Percentiles rank a stretch among this genome's conserved stretches.
These are phyloP conservation scores for Hypoxylon sp. DNA, from an alignment of 2,329 filamentous ascomycete species.

Conservation along the genomic window DNA sequence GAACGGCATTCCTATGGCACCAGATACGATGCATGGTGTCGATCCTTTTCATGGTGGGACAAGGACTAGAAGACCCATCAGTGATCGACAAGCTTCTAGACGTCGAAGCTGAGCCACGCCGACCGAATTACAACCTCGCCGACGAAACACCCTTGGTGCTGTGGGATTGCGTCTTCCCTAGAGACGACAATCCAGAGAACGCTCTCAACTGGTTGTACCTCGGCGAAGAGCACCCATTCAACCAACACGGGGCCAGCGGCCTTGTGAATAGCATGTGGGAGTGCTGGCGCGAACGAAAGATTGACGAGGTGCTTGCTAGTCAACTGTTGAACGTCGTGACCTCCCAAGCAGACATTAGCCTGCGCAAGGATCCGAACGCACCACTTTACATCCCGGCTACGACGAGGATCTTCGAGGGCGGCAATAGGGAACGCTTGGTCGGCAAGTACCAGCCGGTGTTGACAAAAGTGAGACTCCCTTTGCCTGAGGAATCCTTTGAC, in stretches of 20 bases:
- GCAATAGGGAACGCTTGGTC: slow-evolving; percentile 64
- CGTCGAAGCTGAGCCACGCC: slow-evolving; percentile 76
- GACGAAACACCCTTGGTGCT: slow-evolving; percentile 90
- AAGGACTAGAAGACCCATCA: slow-evolving; percentile 83
- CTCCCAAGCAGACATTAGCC: slow-evolving; percentile 53
- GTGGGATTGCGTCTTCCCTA: slow-evolving; percentile 94
- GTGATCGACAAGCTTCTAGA: slow-evolving; percentile 84
- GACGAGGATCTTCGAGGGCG: slow-evolving; percentile 69
- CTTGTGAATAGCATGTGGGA: slow-evolving; percentile 85
- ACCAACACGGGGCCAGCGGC: slow-evolving; percentile 75
- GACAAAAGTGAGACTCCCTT: slow-evolving; percentile 64
- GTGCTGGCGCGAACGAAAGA: slow-evolving; percentile 86
- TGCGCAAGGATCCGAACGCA: slow-evolving; percentile 38
- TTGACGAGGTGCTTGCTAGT: slow-evolving; percentile 88
- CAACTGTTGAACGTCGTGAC: slow-evolving; percentile 77
- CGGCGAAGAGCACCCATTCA: slow-evolving; percentile 73
- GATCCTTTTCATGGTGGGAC: slow-evolving; percentile 91
- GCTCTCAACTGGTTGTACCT: slow-evolving; percentile 83
- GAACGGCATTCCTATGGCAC: slow-evolving; percentile 97
- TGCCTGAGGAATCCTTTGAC: slow-evolving; percentile 71
- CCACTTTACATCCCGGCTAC: slow-evolving; percentile 41
- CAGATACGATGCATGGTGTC: slow-evolving; percentile 97
- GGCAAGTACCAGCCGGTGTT: slow-evolving; percentile 71
- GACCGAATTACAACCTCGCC: slow-evolving; percentile 91
- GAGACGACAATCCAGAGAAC: slow-evolving; percentile 61